These are phyloP conservation scores for Fraxinus platypoda DNA, from an alignment of 305 asterid species.

Conservation along the genomic window DNA sequence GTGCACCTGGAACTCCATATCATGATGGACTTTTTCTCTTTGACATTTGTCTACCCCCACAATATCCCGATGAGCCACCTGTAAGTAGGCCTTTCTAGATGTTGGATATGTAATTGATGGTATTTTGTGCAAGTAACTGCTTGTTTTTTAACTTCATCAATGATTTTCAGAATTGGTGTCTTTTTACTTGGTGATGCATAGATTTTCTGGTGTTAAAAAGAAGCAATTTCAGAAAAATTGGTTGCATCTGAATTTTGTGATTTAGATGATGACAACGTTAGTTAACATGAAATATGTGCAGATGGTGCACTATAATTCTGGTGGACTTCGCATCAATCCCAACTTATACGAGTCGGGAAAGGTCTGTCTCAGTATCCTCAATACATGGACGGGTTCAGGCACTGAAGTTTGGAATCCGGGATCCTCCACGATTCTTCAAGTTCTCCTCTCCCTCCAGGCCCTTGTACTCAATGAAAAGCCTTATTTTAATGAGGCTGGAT, in stretches of 20 bases:
- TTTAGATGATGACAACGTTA: not conserved
- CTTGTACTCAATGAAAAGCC: slow-evolving; percentile 92
- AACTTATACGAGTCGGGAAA: slow-evolving; percentile 89
- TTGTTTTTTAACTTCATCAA: not conserved
- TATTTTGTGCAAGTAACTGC: slow-evolving; percentile 8
- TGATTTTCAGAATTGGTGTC: not conserved
- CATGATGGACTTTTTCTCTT: slow-evolving; percentile 84
- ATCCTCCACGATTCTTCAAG: slow-evolving; percentile 76
- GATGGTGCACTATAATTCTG: slow-evolving; percentile 84
- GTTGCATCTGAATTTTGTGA: not conserved
- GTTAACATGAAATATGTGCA: slow-evolving; percentile 37
- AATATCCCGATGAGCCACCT: slow-evolving; percentile 87
- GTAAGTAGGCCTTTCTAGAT: slow-evolving; percentile 43
- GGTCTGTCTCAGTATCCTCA: slow-evolving; percentile 83
- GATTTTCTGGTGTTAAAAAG: not conserved
- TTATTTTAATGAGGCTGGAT: slow-evolving; percentile 91
- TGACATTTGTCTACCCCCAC: slow-evolving; percentile 78
- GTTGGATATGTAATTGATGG: not conserved
- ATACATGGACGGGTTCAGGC: slow-evolving; percentile 84
- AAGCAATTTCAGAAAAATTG: not conserved
- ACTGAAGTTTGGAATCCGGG: slow-evolving; percentile 85
- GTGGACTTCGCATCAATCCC: slow-evolving; percentile 92
- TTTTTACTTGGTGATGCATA: not conserved
- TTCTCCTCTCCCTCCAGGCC: slow-evolving; percentile 88
- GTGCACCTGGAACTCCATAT: slow-evolving; percentile 81